Evolutionary conservation across 768 basidiomycete species (phyloP), one percentile per base, ranked within the genome.

Genomic region (Boletus vinaceobasis): DNA sequence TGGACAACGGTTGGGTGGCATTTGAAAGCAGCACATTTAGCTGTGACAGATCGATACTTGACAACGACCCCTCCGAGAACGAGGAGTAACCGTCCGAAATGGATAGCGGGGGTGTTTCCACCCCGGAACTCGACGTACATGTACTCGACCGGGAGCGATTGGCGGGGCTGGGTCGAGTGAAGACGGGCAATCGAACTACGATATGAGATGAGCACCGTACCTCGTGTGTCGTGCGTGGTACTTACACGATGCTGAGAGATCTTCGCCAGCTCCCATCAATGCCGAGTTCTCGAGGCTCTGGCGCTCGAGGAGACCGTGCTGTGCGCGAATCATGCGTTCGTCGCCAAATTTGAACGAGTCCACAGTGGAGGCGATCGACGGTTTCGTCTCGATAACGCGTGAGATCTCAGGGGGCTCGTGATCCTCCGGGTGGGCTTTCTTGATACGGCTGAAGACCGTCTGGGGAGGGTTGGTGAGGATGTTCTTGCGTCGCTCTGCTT

Each of bases 31-130:
- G 68, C 4, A 73, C 58, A 57, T 83, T 83, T 51, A 92, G 67
- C 2, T 83, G 82, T 0, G 79, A 77, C 2, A 90, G 66, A 66
- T 92, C 89, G 52, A 90, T 84, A 70, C 88, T 90, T 0, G 87
- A 89, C 66, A 87, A 82, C 0, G 89, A 91, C 32, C 85, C 86
- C 5, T 83, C 86, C 0, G 85, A 87, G 44, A 83, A 71, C 0
- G 79, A 72, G 2, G 83, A 88, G 1, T 85, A 86, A 3, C 82
- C 82, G 55, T 89, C 88, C 0, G 83, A 88, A 5, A 77, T 66
- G 1, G 86, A 86, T 4, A 90, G 76, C 0, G 88, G 86, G 6
- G 87, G 87, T 0, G 88, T 89, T 11, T 88, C 86, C 13, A 71
- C 75, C 36, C 86, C 87, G 13, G 86, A 87, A 64, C 81, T 84